These are phyloP conservation scores for Endotrypanum monterogeii DNA, from an alignment of 208 protist genomes.

Conservation along the genomic window DNA sequence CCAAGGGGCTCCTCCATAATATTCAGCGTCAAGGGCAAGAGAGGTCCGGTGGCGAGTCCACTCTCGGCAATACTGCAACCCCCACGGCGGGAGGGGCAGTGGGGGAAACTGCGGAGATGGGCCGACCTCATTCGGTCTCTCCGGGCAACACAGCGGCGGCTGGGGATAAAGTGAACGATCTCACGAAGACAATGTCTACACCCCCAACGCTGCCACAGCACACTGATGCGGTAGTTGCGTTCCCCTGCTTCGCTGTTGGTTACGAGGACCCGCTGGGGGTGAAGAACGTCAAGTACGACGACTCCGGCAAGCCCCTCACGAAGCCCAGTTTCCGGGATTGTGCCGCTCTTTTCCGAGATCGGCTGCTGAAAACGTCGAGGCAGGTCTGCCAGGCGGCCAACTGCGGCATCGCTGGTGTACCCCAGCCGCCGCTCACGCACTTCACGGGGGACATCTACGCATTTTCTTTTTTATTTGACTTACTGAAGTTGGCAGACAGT, in stretches of 20 bases:
- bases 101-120: neutral
- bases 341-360: conserved; percentile 35
- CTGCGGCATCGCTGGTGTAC: conserved; percentile 63
- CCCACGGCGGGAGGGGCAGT: neutral
- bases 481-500: conserved; percentile 20
- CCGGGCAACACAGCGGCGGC: neutral
- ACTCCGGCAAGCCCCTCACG: conserved; percentile 6
- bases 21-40: conserved; percentile 25
- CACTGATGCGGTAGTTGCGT: conserved; percentile 15
- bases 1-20: conserved; percentile 36
- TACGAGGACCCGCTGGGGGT: conserved; percentile 26
- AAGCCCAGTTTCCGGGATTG: conserved; percentile 42
- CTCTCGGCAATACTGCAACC: neutral
- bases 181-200: neutral
- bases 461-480: conserved; percentile 79
- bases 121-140: neutral
- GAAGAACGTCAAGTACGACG: conserved; percentile 26
- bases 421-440: conserved; percentile 54
- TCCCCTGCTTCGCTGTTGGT: conserved; percentile 34
- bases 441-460: conserved; percentile 62
- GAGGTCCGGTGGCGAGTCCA: neutral
- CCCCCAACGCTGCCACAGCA: conserved; percentile 4
- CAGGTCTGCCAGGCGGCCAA: conserved; percentile 12
- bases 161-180: neutral
- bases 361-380: conserved; percentile 37